These are phyloP conservation scores for Straminergon stramineum DNA, from an alignment of 225 moss, liverwort and hornwort genomes.

Conservation along the genomic window DNA sequence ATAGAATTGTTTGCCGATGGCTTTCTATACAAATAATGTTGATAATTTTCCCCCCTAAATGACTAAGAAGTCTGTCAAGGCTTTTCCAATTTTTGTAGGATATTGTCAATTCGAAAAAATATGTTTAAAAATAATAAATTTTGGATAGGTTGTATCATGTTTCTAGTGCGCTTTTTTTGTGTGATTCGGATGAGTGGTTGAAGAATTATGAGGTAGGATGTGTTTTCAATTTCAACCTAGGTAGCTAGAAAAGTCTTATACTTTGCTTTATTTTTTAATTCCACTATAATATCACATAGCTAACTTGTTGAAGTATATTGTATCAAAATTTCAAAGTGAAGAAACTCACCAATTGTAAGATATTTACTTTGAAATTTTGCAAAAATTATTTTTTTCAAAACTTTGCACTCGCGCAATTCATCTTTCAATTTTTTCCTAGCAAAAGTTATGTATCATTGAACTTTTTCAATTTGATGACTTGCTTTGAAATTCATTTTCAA, in stretches of 20 bases:
- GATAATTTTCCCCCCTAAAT: not conserved
- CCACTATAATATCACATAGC: not conserved
- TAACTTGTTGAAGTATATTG: not conserved
- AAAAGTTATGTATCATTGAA: not conserved
- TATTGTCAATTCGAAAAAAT: not conserved
- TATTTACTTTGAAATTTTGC: not conserved
- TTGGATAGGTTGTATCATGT: not conserved
- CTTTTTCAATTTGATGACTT: not conserved
- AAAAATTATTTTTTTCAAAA: fast-evolving
- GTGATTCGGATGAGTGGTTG: not conserved
- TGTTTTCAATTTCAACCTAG: not conserved
- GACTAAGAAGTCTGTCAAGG: not conserved
- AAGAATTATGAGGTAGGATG: not conserved
- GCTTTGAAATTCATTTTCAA: not conserved
- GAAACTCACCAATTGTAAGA: not conserved
- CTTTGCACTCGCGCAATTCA: not conserved
- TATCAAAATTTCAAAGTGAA: not conserved
- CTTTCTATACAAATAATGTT: not conserved
- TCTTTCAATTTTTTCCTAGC: not conserved
- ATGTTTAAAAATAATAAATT: too few species aligned
- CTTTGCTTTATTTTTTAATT: not conserved
- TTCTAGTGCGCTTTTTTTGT: not conserved
- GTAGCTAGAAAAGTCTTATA: not conserved
- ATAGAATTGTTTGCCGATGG: fast-evolving
- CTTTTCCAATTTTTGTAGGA: fast-evolving